Evolutionary conservation across 179 eudicot genomes (phyloP).

Genomic region (Spergularia azorica): DNA sequence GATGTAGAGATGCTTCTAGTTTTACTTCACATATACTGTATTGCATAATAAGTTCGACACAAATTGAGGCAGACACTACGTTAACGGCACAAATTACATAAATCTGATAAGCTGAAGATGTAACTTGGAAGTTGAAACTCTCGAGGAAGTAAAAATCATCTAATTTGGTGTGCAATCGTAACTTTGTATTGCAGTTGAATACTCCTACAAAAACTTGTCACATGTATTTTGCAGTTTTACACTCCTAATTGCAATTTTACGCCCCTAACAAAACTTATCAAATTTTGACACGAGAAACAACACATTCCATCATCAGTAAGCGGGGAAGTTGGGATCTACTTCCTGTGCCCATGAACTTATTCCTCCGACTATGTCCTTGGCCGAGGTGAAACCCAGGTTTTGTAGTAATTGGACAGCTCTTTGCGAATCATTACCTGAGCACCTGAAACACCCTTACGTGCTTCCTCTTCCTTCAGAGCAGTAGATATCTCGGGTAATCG

Average conservation of each 20-base stretch:
- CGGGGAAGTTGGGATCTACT: slow-evolving; percentile 79
- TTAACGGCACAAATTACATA: too few relatives aligned
- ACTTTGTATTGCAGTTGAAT: neutral
- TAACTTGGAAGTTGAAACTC: too few relatives aligned
- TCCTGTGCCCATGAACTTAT: slow-evolving; percentile 78
- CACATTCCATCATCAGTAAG: slow-evolving; percentile 38
- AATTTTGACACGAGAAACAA: neutral
- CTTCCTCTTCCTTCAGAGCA: slow-evolving; percentile 53
- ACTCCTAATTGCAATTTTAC: too few relatives aligned
- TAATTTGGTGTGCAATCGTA: neutral
- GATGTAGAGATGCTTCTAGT: neutral
- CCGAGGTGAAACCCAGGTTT: slow-evolving; percentile 64
- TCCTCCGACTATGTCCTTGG: slow-evolving; percentile 90
- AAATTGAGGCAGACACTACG: too few relatives aligned
- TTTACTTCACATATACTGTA: too few relatives aligned
- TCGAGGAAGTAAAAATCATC: neutral
- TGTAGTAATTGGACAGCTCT: slow-evolving; percentile 79
- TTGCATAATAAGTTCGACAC: too few relatives aligned
- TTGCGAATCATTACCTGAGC: slow-evolving; percentile 92
- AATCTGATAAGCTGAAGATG: too few relatives aligned
- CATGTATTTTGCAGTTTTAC: too few relatives aligned
- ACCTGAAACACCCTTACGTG: slow-evolving; percentile 34
- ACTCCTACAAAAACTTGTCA: neutral
- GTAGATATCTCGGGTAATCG: slow-evolving; percentile 60
- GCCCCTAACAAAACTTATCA: too few relatives aligned